These are phyloP conservation scores for Podaxis rugospora DNA, from an alignment of 768 basidiomycete genomes.

Conservation along the genomic window DNA sequence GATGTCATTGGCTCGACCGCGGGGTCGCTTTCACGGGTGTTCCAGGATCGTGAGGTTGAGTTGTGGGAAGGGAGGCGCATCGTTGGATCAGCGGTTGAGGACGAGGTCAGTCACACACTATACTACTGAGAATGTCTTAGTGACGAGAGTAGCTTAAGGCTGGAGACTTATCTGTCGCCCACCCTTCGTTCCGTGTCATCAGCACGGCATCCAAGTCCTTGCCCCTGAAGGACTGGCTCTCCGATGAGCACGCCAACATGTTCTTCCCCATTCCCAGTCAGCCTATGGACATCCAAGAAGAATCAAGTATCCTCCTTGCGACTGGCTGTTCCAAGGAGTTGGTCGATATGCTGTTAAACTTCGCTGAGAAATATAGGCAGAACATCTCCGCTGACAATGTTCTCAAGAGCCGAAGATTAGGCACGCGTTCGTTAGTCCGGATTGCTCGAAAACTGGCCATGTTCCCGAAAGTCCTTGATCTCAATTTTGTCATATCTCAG, in stretches of 20 bases:
- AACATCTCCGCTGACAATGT: constrained; percentile 52
- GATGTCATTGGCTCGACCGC: constrained; percentile 67
- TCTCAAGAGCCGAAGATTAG: constrained; percentile 59
- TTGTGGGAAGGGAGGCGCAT: constrained; percentile 63
- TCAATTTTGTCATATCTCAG: constrained; percentile 43
- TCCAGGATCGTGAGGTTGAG: constrained; percentile 61
- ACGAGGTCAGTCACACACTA: constrained; percentile 32
- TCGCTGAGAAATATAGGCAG: constrained; percentile 55
- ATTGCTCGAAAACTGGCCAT: constrained; percentile 46
- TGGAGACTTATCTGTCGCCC: constrained; percentile 43
- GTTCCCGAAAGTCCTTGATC: constrained; percentile 40
- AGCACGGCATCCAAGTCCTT: constrained; percentile 59
- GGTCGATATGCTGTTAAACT: constrained; percentile 39
- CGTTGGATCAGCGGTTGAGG: constrained; percentile 40
- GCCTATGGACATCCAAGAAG: constrained; percentile 54
- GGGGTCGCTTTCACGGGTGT: constrained; percentile 53
- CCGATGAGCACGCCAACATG: constrained; percentile 66
- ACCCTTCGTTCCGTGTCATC: constrained; percentile 59
- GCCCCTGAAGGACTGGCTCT: constrained; percentile 66
- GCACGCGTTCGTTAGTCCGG: constrained; percentile 54
- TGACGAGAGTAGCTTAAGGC: constrained; percentile 18
- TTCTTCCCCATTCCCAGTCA: constrained; percentile 59
- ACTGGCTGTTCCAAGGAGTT: constrained; percentile 42
- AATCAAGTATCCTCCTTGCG: constrained; percentile 39
- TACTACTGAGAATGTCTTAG: neutral